Base-by-base conservation (phyloP, 148 eudicot species). In the Rhododendron henanense region DNA sequence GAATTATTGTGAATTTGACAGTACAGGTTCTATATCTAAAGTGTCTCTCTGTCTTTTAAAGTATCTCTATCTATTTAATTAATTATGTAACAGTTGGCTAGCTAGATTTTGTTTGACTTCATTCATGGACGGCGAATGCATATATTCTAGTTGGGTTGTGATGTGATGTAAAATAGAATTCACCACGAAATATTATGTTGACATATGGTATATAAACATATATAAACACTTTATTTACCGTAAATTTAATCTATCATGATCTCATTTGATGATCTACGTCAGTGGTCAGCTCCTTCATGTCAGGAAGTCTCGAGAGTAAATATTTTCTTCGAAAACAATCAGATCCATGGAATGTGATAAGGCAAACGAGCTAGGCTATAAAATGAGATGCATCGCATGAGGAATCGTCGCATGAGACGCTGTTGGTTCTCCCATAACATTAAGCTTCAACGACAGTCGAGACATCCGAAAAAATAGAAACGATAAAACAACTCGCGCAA, bases 91-190 rank as follows among this genome's bases (percentile, higher is more conserved):
- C 31, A 67, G 1, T 25, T 67, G 31, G 74, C 74, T 71, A 10
- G 75, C 37, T 69, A 71, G 41, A 71, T 71, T 71, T 33, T 71
- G 76, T 71, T 69, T 71, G 76, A 71, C 76, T 71, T 71, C 33
- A 13, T 14, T 13, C 39, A 14, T 71, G 76, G 76, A 71, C 76
- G 39, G 37, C 39, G 39, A 71, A 71, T 33, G 41, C 19, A 65
- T n/a, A 33, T 71, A 31, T 33, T 13, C 6, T 71, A 41, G 21
- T 13, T 28, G 6, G 35, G 0, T 10, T 69, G 75, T 69, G 23
- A 55, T 16, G 18, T 55, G 1, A 55, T 18, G 45, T 41, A 41
- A 41, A 41, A 41, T 5, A 7, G 45, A 41, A 41, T 41, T 41
- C 45, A 41, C 6, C 45, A 41, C 7, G 6, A 41, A 41, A 41